Conservation (phyloP, 192 early-diverging fungal genomes). For the Backusella tarrabulga region DNA sequence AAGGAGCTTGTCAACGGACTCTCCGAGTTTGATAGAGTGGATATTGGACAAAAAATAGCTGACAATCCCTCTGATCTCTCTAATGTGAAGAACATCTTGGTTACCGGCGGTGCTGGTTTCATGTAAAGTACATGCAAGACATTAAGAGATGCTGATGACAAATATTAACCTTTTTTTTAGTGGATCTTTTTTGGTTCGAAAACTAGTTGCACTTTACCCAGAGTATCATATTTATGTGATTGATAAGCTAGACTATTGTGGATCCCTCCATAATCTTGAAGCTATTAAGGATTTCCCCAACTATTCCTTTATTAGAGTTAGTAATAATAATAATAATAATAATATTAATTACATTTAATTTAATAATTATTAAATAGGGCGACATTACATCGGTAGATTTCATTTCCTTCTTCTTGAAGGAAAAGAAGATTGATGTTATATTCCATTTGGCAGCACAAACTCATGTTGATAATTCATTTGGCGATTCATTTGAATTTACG, state of each 20-base stretch:
- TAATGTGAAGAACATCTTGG: slow-evolving; percentile 58
- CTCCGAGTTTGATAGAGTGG: slow-evolving; percentile 35
- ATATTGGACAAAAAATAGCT: slow-evolving; percentile 33
- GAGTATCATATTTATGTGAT: slow-evolving; percentile 64
- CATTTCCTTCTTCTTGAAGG: slow-evolving; percentile 58
- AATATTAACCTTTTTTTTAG: slow-evolving; percentile 36
- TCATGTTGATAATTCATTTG: slow-evolving; percentile 85
- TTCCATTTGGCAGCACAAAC: slow-evolving; percentile 82
- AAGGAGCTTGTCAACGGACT: slow-evolving; percentile 12
- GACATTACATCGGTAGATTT: slow-evolving; percentile 67
- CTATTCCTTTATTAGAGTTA: slow-evolving; percentile 64
- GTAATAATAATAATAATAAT: too few relatives aligned
- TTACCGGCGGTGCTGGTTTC: slow-evolving; percentile 85
- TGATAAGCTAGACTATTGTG: slow-evolving; percentile 82
- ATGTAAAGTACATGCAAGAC: slow-evolving; percentile 51
- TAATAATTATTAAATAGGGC: slow-evolving; percentile 38
- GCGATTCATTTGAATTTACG: slow-evolving; percentile 78
- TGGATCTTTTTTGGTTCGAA: slow-evolving; percentile 62
- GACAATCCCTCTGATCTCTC: slow-evolving; percentile 33
- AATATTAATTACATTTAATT: neutral
- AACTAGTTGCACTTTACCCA: slow-evolving; percentile 66
- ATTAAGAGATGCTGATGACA: neutral
- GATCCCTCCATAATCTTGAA: slow-evolving; percentile 58
- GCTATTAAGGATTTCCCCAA: slow-evolving; percentile 46
- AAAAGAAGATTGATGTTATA: slow-evolving; percentile 71